Conservation (phyloP, 2,329 filamentous ascomycete species). For the Tolypocladium endophyticum region DNA sequence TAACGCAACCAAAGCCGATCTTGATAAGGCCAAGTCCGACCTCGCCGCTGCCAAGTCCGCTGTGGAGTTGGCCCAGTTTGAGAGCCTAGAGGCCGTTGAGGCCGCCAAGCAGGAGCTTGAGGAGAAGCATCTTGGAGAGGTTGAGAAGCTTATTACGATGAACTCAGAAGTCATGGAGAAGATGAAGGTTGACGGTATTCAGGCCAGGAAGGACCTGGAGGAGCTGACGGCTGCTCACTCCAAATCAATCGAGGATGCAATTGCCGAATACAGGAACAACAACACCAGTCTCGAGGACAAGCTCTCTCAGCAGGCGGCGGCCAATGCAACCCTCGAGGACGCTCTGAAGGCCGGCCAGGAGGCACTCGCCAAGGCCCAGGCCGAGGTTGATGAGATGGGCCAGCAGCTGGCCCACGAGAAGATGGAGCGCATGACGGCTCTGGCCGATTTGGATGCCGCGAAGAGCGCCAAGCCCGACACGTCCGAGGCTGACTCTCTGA, state of each 20-base stretch:
- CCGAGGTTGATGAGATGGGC: constrained; percentile 38
- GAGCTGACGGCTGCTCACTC: constrained; percentile 25
- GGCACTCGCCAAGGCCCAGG: constrained; percentile 32
- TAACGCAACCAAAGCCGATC: constrained; percentile 29
- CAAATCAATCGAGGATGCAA: constrained; percentile 28
- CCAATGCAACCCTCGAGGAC: constrained; percentile 23
- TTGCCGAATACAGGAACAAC: constrained; percentile 25
- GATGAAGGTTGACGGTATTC: constrained; percentile 26
- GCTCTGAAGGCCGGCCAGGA: constrained; percentile 28
- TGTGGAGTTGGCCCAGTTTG: constrained; percentile 32
- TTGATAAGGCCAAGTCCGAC: constrained; percentile 20
- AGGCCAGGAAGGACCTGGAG: constrained; percentile 31
- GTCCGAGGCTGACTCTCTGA: constrained; percentile 40
- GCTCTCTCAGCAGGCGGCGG: constrained; percentile 22
- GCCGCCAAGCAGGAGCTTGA: constrained; percentile 33
- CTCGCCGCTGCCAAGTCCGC: constrained; percentile 31
- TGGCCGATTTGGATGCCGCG: constrained; percentile 49
- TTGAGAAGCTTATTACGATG: constrained; percentile 33
- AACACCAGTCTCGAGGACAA: constrained; percentile 23
- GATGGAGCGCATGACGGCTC: constrained; percentile 47
- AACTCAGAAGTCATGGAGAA: constrained; percentile 30
- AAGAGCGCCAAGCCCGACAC: constrained; percentile 47
- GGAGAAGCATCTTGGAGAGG: constrained; percentile 32
- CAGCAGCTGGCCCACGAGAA: constrained; percentile 47
- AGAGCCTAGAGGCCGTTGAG: constrained; percentile 34